Percentiles rank a stretch among this genome's conserved stretches.
Evolutionary conservation across 306 rosid genomes (phyloP).

Genomic region (Lagenaria siceraria): DNA sequence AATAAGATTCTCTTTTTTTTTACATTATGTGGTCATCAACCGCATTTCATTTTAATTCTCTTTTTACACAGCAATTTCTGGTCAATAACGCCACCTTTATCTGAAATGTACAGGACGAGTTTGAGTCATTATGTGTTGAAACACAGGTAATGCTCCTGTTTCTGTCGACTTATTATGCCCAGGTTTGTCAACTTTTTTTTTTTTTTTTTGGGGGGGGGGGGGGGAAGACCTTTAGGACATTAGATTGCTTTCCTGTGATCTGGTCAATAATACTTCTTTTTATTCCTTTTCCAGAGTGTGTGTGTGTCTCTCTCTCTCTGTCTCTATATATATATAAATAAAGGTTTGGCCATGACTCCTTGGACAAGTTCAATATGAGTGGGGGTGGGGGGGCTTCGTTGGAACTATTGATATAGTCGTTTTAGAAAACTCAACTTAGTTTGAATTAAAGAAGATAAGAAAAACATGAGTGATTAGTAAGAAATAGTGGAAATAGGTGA

Average conservation of each 20-base stretch:
- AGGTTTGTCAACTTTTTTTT: not conserved
- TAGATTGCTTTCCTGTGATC: no score
- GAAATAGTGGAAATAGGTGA: not conserved
- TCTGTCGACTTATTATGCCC: not conserved
- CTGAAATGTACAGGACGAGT: constrained; percentile 45
- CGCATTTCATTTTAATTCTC: not conserved
- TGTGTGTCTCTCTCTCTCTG: no score
- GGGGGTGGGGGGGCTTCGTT: not conserved
- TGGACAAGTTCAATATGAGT: not conserved
- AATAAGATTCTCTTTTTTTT: not conserved
- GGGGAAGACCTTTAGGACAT: no score
- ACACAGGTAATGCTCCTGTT: constrained; percentile 33
- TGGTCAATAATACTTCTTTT: not conserved
- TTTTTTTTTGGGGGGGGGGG: no score
- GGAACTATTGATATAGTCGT: not conserved
- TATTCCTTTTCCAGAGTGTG: no score
- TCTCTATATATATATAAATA: no score
- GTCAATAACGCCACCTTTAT: constrained; percentile 9
- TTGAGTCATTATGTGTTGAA: constrained; percentile 38
- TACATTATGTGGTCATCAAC: not conserved
- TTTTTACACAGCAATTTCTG: not conserved
- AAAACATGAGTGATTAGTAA: not conserved
- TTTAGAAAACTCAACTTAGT: not conserved
- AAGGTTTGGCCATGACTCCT: not conserved
- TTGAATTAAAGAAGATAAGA: not conserved